These are phyloP conservation scores for Leucoagaricus sp. DNA, from an alignment of 1,284 basidiomycete species.

Conservation along the genomic window DNA sequence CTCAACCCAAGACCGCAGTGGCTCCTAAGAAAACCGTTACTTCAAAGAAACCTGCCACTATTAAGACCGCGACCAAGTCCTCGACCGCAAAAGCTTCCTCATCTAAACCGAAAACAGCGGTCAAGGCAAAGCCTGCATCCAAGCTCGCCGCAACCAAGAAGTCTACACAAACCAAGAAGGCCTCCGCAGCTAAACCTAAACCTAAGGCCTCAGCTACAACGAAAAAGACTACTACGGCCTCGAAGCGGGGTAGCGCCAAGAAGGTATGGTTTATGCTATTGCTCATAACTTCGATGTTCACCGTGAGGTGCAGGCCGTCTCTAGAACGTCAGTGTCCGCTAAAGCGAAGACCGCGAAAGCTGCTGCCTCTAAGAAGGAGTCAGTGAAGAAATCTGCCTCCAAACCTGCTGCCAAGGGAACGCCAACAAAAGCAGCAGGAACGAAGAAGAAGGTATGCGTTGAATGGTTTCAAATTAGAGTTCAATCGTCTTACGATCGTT, in stretches of 20 bases:
- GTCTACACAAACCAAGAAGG: constrained; percentile 20
- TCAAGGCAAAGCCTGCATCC: constrained; percentile 14
- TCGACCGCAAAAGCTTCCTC: neutral
- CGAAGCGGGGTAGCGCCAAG: constrained; percentile 54
- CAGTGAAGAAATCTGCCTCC: constrained; percentile 30
- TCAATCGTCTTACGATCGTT: no score
- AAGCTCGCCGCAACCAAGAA: neutral
- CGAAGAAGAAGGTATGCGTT: constrained; percentile 18
- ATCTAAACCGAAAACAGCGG: constrained; percentile 13
- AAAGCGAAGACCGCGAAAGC: constrained; percentile 53
- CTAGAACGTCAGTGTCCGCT: constrained; percentile 43
- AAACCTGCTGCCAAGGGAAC: constrained; percentile 30
- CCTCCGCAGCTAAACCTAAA: constrained; percentile 25
- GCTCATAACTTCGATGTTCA: neutral
- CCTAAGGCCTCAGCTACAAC: constrained; percentile 29
- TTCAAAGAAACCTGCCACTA: constrained; percentile 29
- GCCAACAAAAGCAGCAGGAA: constrained; percentile 16
- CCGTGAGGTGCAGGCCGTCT: constrained; percentile 41
- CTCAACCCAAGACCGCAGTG: constrained; percentile 36
- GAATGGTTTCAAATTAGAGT: no score
- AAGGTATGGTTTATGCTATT: constrained; percentile 40
- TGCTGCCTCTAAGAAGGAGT: constrained; percentile 39
- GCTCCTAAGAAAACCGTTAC: constrained; percentile 44
- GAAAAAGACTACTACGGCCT: constrained; percentile 50
- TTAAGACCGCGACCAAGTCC: neutral